Conservation (phyloP, 192 early-diverging fungal genomes). For the Umbelopsis isabellina region DNA sequence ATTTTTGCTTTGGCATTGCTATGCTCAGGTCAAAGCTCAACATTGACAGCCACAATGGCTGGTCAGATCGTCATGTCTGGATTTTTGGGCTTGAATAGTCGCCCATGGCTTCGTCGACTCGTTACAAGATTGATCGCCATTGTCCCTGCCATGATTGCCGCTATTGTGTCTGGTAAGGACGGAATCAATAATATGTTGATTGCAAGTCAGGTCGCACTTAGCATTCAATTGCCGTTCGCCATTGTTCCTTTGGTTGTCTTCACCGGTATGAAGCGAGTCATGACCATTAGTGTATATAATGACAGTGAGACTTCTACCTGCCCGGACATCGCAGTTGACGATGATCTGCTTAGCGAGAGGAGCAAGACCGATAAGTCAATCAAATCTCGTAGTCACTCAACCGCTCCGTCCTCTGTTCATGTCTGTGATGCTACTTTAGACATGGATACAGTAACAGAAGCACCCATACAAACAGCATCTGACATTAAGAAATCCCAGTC, state of each 20-base stretch:
- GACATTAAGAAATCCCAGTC: conserved; percentile 8
- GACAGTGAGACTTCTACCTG: neutral
- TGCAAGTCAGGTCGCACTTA: conserved; percentile 75
- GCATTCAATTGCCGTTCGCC: conserved; percentile 81
- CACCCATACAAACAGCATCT: neutral
- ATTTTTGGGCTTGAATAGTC: conserved; percentile 63
- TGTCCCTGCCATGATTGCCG: conserved; percentile 70
- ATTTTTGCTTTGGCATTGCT: conserved; percentile 80
- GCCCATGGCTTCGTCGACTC: conserved; percentile 72
- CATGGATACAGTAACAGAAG: neutral
- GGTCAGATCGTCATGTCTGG: conserved; percentile 86
- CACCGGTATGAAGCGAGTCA: conserved; percentile 55
- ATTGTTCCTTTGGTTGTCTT: conserved; percentile 78
- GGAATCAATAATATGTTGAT: conserved; percentile 70
- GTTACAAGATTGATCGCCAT: conserved; percentile 75
- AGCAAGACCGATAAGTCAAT: conserved; percentile 8
- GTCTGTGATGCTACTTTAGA: neutral
- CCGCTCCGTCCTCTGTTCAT: neutral
- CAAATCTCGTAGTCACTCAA: neutral
- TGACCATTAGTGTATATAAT: conserved; percentile 36
- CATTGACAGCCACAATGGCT: conserved; percentile 84
- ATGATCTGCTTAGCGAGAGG: conserved; percentile 8
- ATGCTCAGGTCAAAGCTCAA: conserved; percentile 75
- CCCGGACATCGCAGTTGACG: neutral
- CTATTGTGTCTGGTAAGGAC: conserved; percentile 60